Percentiles rank a stretch among this genome's conserved stretches.
Conservation (phyloP, 2,329 filamentous ascomycete genomes). For the Penicillium sp. region DNA sequence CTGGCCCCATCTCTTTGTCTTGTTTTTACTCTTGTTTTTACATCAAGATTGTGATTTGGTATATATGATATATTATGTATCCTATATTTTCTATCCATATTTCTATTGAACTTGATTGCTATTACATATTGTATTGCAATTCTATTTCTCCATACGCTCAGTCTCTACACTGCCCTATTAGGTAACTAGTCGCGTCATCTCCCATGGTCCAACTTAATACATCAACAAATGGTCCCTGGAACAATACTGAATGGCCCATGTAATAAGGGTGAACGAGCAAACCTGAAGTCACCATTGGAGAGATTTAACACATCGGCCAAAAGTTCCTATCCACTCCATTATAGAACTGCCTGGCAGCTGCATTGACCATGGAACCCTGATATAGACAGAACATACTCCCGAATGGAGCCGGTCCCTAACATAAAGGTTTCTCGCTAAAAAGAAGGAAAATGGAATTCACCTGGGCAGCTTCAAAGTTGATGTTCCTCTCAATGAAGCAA, state of each 20-base stretch:
- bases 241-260: neutral
- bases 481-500: too few species aligned
- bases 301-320: conserved; percentile 14
- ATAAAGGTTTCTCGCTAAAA: neutral
- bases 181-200: neutral
- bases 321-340: conserved; percentile 20
- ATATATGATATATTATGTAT: neutral
- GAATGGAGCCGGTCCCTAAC: conserved; percentile 4
- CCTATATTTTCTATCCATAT: too few species aligned
- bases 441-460: neutral
- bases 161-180: neutral
- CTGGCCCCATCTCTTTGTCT: conserved; percentile 17
- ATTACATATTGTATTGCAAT: neutral
- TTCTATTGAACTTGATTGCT: neutral
- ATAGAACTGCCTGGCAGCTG: conserved; percentile 1
- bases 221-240: conserved; percentile 2
- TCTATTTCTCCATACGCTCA: neutral
- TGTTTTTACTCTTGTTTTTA: conserved; percentile 1
- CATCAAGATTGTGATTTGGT: neutral
- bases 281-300: conserved; percentile 18
- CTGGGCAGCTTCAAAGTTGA: neutral
- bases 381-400: neutral
- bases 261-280: conserved; percentile 11
- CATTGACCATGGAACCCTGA: conserved; percentile 13
- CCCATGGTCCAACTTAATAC: conserved; percentile 11